Percentiles rank a stretch among this genome's conserved stretches.
Conservation (phyloP, 345 rosid genomes). For the Luvunga scandens region DNA sequence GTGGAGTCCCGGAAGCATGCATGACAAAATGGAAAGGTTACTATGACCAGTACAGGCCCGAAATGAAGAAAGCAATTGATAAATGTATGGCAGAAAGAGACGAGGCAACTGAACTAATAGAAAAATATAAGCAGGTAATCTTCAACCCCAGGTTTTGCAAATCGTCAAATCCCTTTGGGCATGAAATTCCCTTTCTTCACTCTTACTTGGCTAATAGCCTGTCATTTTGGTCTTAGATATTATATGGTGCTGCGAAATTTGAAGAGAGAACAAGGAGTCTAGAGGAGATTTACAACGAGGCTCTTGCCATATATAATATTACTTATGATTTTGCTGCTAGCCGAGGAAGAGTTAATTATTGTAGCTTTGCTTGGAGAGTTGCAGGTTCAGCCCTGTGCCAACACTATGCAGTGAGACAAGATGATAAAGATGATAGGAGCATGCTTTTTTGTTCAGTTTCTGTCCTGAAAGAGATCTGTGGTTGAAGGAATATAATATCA, state of each 20-base stretch:
- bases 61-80: conserved; percentile 38
- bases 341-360: background rate
- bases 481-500: conserved; percentile 10
- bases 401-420: conserved; percentile 18
- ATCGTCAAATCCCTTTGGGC: background rate
- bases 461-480: conserved; percentile 41
- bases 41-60: conserved; percentile 41
- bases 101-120: conserved; percentile 22
- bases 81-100: background rate
- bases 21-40: conserved; percentile 30
- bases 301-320: conserved; percentile 51
- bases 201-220: background rate
- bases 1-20: conserved; percentile 15
- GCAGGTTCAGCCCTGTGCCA: conserved; percentile 64
- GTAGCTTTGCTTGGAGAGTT: conserved; percentile 70
- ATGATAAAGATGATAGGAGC: conserved; percentile 22
- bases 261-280: conserved; percentile 37
- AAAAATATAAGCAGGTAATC: conserved; percentile 58
- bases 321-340: conserved; percentile 42
- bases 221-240: conserved; percentile 27
- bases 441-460: conserved; percentile 29
- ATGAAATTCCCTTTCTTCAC: background rate
- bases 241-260: conserved; percentile 51
- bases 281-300: conserved; percentile 47
- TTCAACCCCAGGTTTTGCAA: background rate